Evolutionary conservation across 1,139 yeast species (phyloP).

Genomic region (Sugiyamaella pinicola): DNA sequence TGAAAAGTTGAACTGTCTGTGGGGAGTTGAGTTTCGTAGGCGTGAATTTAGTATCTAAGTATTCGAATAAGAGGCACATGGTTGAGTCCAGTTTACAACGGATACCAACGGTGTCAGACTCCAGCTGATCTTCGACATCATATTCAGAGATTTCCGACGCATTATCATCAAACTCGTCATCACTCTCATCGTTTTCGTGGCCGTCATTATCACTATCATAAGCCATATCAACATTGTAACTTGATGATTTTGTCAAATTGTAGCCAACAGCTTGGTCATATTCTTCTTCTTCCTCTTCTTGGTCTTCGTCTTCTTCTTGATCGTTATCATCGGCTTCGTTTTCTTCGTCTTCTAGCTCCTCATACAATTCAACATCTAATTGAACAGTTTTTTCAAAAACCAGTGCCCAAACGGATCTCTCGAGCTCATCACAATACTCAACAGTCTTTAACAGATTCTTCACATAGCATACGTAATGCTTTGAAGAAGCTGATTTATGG

Average conservation of each 20-base stretch:
- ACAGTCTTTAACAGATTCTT: constrained; percentile 61
- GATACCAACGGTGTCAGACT: constrained; percentile 33
- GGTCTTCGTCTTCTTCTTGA: constrained; percentile 53
- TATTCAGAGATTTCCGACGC: constrained; percentile 45
- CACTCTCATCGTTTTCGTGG: constrained; percentile 25
- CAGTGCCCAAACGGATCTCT: constrained; percentile 72
- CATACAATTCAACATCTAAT: constrained; percentile 91
- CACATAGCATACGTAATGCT: constrained; percentile 62
- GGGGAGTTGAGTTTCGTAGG: constrained; percentile 58
- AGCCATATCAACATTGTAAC: neutral
- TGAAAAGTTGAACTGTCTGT: constrained; percentile 71
- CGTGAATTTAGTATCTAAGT: constrained; percentile 55
- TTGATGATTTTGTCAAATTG: too few relatives aligned
- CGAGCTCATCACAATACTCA: constrained; percentile 71
- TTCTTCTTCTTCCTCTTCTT: constrained; percentile 44
- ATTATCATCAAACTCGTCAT: constrained; percentile 37
- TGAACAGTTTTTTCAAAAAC: constrained; percentile 79
- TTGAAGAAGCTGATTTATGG: constrained; percentile 67
- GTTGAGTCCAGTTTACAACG: constrained; percentile 66
- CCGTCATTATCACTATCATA: constrained; percentile 22
- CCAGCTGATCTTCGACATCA: constrained; percentile 36
- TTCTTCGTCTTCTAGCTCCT: constrained; percentile 81
- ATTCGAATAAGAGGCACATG: constrained; percentile 56
- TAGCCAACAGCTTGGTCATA: constrained; percentile 32
- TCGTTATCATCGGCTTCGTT: constrained; percentile 70